These are phyloP conservation scores for Echium plantagineum DNA, from an alignment of 257 asterid species.

Conservation along the genomic window DNA sequence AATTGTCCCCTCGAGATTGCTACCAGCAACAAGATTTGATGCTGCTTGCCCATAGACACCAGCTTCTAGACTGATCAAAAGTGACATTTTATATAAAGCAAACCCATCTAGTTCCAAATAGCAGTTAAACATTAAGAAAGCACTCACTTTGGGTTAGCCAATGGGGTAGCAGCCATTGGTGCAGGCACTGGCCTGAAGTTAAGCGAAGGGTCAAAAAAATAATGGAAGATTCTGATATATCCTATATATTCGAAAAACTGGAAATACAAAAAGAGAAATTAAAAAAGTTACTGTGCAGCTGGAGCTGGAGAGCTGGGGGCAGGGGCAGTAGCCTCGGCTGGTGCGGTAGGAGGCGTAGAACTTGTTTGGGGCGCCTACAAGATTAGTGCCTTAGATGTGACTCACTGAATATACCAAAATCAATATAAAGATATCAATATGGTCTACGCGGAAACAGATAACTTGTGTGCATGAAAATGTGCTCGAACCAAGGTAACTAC, in stretches of 20 bases:
- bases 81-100: slow-evolving; percentile 1
- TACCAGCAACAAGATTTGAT: slow-evolving; percentile 63
- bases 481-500: no score
- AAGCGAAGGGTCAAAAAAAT: slow-evolving; percentile 5
- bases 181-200: slow-evolving; percentile 26
- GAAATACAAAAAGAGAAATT: neutral
- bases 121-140: neutral
- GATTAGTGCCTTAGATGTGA: slow-evolving; percentile 10
- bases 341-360: slow-evolving; percentile 27
- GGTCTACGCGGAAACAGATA: no score
- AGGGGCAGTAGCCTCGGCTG: slow-evolving; percentile 4
- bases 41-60: slow-evolving; percentile 60
- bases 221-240: neutral
- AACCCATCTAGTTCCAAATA: neutral
- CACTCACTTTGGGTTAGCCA: slow-evolving; percentile 31
- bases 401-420: neutral
- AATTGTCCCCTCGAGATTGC: slow-evolving; percentile 51
- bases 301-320: slow-evolving; percentile 1
- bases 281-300: slow-evolving; percentile 14
- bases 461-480: no score
- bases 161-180: slow-evolving; percentile 13
- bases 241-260: no score
- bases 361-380: slow-evolving; percentile 49
- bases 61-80: slow-evolving; percentile 31
- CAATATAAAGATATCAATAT: neutral